Conservation (phyloP, 345 rosid genomes). For the Aquilaria malaccensis region DNA sequence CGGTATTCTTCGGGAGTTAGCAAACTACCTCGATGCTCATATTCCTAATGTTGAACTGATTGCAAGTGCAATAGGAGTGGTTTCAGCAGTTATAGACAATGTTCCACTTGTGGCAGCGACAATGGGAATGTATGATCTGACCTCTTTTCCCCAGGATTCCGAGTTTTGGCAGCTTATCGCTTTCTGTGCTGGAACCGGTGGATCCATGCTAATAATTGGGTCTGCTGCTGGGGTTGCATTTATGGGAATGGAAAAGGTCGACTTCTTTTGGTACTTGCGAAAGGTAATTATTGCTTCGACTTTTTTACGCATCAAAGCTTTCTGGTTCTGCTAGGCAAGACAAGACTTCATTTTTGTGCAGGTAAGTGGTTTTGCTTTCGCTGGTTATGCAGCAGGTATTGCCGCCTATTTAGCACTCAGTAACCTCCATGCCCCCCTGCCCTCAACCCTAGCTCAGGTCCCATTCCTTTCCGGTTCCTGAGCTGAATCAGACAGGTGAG, state of each 20-base stretch:
- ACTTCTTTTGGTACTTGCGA: conserved; percentile 91
- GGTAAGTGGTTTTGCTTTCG: conserved; percentile 94
- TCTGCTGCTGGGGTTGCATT: conserved; percentile 97
- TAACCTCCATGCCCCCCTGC: conserved; percentile 36
- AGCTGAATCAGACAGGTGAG: background rate
- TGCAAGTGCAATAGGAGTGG: conserved; percentile 77
- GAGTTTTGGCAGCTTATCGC: conserved; percentile 96
- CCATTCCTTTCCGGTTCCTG: conserved; percentile 56
- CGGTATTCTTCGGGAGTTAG: conserved; percentile 80
- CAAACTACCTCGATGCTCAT: conserved; percentile 89
- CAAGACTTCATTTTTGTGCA: conserved; percentile 21
- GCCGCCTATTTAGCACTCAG: conserved; percentile 46
- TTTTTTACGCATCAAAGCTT: too few relatives aligned
- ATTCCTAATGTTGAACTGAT: conserved; percentile 66
- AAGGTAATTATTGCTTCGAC: conserved; percentile 40
- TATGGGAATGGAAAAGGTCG: conserved; percentile 99
- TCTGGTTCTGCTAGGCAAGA: background rate
- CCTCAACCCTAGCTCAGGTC: conserved; percentile 51
- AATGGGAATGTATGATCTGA: conserved; percentile 94
- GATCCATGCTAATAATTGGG: conserved; percentile 87
- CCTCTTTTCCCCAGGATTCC: conserved; percentile 72
- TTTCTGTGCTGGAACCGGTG: conserved; percentile 95
- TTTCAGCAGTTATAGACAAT: conserved; percentile 85
- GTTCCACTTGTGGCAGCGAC: conserved; percentile 95
- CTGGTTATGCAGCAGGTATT: conserved; percentile 82